Conservation (phyloP, 371 early-diverging fungal genomes). For the Chytridium lagenaria region DNA sequence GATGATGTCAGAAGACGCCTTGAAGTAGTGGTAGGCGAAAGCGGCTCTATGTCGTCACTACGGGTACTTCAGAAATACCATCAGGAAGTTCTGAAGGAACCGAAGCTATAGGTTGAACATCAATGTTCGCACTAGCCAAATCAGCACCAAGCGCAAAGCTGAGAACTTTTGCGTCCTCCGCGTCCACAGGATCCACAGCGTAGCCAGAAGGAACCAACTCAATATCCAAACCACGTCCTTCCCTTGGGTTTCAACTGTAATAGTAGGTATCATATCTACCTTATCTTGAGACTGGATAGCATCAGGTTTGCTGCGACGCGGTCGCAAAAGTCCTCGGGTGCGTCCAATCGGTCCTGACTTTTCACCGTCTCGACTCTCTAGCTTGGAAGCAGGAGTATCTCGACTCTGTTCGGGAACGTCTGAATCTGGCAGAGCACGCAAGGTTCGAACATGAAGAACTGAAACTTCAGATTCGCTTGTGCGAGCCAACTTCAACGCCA, state of each 20-base stretch:
- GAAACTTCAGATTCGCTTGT: background rate
- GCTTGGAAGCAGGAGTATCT: background rate
- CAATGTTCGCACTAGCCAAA: too few species aligned
- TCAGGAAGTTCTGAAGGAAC: too few species aligned
- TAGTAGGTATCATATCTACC: too few species aligned
- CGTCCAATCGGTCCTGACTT: too few species aligned
- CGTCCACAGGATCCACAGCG: constrained; percentile 17
- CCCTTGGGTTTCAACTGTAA: background rate
- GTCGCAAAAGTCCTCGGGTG: background rate
- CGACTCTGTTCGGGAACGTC: background rate
- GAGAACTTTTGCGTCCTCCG: constrained; percentile 22
- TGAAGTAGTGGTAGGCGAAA: too few species aligned
- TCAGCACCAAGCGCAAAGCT: constrained; percentile 3
- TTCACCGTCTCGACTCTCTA: too few species aligned
- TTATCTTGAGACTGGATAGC: background rate
- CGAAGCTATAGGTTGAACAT: too few species aligned
- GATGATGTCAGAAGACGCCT: too few species aligned
- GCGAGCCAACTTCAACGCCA: constrained; percentile 9
- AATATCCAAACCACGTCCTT: background rate
- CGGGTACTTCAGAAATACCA: too few species aligned
- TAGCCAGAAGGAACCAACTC: constrained; percentile 18
- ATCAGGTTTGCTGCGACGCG: background rate
- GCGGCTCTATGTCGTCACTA: too few species aligned
- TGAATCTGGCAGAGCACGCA: background rate
- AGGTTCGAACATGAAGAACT: constrained; percentile 19